Evolutionary conservation across 108 stramenopile species (phyloP).

Genomic region (Cyclotella sp.): DNA sequence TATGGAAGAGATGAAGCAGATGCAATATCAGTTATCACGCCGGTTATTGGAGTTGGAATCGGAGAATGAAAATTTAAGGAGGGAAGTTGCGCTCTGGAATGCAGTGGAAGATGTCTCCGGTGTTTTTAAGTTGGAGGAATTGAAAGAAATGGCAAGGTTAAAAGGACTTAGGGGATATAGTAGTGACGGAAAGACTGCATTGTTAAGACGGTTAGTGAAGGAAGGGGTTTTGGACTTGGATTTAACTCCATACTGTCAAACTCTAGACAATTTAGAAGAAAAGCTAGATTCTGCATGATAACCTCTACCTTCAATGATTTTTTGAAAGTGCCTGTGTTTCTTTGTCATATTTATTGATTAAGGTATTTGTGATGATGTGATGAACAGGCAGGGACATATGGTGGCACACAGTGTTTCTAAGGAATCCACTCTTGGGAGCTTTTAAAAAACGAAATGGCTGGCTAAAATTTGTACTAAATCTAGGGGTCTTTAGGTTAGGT

Average conservation of each 20-base stretch:
- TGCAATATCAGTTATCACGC: slow-evolving; percentile 20
- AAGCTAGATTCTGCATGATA: no score
- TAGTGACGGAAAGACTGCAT: slow-evolving; percentile 46
- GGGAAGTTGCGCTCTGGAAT: slow-evolving; percentile 39
- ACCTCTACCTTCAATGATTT: no score
- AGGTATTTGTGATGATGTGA: no score
- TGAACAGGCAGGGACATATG: no score
- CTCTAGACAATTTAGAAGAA: slow-evolving; percentile 7
- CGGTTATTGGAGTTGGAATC: slow-evolving; percentile 27
- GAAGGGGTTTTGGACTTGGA: slow-evolving; percentile 34
- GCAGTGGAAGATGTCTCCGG: slow-evolving; percentile 35
- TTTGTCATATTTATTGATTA: no score
- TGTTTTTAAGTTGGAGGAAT: slow-evolving; percentile 45
- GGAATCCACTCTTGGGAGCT: no score
- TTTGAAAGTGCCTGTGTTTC: no score
- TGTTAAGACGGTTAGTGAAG: slow-evolving; percentile 49
- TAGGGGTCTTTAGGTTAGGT: no score
- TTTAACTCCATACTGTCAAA: slow-evolving; percentile 28
- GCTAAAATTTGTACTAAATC: no score
- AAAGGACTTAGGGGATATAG: slow-evolving; percentile 39
- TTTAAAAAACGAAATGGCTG: no score
- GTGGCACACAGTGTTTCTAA: no score
- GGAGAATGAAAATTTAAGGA: slow-evolving; percentile 35
- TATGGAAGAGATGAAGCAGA: slow-evolving; percentile 35
- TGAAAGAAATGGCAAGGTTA: slow-evolving; percentile 46